Base-by-base conservation (phyloP, 371 early-diverging fungal genomes). In the Nematocida minor region DNA sequence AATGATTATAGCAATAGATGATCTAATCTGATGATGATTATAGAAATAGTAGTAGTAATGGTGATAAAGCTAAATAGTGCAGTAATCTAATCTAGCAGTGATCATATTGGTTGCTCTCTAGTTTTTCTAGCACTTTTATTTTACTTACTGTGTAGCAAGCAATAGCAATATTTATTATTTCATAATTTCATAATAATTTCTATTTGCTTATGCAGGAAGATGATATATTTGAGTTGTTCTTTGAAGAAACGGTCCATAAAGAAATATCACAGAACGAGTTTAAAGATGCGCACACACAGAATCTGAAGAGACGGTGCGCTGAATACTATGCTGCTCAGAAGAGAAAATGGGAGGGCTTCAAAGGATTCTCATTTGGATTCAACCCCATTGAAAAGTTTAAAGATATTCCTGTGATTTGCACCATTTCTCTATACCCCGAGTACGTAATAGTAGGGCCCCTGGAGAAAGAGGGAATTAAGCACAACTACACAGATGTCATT, bases 341-440 rank as follows among this genome's bases (percentile, higher is more conserved):
- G 48, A 74, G 64, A 53, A 74, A 74, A 38, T 74, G 77, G 77
- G 29, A 41, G 29, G 38, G 20, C 1, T 48, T 74, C 25, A 62
- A 63, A n/a, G 22, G 31, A 7, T 74, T 74, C 49, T 41, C 77
- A 27, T 29, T 66, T 22, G 77, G 64, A 34, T 46, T 41, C 41
- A 74, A 74, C 34, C 77, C 77, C 9, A 74, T 74, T 32, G 77
- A 74, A 34, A 74, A 64, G 53, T 74, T 74, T 38, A 74, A 66
- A 29, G 77, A 74, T 44, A 66, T 74, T 40, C 63, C 63, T 34
- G 47, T 36, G 2, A 32, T 74, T 1, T 74, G 79, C 34, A 74
- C 64, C 16, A 49, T 74, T 11, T 51, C 77, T 31, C 42, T 74
- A n/a, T 64, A 74, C 38, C 77, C 60, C 20, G 77, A 66, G 54